These are phyloP conservation scores for Purshia tridentata DNA, from an alignment of 306 rosid species.

Conservation along the genomic window DNA sequence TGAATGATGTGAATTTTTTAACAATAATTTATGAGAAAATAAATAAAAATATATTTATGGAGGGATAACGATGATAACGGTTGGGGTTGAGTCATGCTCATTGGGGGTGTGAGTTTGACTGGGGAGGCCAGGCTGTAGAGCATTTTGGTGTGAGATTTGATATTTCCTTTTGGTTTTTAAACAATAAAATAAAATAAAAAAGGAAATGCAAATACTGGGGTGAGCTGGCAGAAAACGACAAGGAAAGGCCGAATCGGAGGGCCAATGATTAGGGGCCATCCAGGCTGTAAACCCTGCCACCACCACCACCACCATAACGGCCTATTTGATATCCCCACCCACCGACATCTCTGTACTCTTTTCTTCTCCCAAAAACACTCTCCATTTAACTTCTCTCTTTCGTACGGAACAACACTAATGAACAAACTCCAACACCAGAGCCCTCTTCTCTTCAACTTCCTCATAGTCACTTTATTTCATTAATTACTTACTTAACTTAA, in stretches of 20 bases:
- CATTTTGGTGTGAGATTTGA: constrained; percentile 52
- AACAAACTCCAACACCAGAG: neutral
- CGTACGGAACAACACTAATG: neutral
- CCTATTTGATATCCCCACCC: constrained; percentile 26
- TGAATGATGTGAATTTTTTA: too few relatives aligned
- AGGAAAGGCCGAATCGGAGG: constrained; percentile 73
- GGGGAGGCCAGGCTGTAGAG: constrained; percentile 75
- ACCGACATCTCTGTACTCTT: too few relatives aligned
- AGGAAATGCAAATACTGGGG: neutral
- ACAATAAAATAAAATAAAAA: neutral
- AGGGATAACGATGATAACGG: constrained; percentile 66
- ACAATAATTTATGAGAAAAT: too few relatives aligned
- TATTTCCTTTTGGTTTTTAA: neutral
- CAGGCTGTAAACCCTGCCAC: constrained; percentile 86
- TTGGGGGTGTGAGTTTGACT: constrained; percentile 61
- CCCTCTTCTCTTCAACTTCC: neutral
- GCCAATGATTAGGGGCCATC: constrained; percentile 72
- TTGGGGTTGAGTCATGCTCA: constrained; percentile 35
- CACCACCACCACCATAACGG: constrained; percentile 28
- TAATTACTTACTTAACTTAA: neutral
- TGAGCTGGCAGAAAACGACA: constrained; percentile 61
- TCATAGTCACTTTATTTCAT: neutral
- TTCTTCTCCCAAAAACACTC: too few relatives aligned
- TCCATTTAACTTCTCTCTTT: too few relatives aligned
- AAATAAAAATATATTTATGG: constrained; percentile 3